Conservation (phyloP, 108 stramenopile genomes). For the Mediolabrus comicus region DNA sequence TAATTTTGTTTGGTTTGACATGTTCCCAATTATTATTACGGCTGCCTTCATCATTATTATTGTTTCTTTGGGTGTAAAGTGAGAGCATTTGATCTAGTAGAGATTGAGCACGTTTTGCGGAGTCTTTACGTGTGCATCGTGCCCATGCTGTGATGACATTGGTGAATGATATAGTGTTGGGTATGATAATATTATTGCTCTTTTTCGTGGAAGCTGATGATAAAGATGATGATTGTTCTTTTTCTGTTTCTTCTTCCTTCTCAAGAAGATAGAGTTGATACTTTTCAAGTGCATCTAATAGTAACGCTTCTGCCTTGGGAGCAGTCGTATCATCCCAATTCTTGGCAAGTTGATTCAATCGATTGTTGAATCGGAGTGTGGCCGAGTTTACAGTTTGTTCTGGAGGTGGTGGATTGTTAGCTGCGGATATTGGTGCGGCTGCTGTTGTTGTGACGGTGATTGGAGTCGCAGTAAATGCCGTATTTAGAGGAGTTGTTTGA, state of each 20-base stretch:
- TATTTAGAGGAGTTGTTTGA: background rate
- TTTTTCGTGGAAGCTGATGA: background rate
- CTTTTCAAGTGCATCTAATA: constrained; percentile 26
- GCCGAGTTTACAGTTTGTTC: constrained; percentile 24
- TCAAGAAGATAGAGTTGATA: constrained; percentile 9
- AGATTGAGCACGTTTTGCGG: constrained; percentile 39
- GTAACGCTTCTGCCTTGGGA: constrained; percentile 26
- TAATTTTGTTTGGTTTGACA: constrained; percentile 63
- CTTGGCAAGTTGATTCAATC: constrained; percentile 31
- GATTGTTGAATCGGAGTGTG: constrained; percentile 42
- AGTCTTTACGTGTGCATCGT: constrained; percentile 47
- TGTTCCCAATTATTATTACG: constrained; percentile 33
- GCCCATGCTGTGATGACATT: constrained; percentile 66
- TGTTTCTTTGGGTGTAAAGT: background rate
- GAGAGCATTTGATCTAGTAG: constrained; percentile 38
- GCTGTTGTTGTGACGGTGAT: background rate
- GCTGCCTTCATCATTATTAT: too few species aligned
- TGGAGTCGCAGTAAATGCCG: background rate
- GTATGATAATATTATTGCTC: constrained; percentile 14
- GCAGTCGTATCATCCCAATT: constrained; percentile 26
- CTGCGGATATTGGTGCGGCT: background rate
- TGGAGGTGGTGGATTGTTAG: background rate
- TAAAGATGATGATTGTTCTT: background rate
- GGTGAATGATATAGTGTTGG: constrained; percentile 47
- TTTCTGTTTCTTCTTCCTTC: background rate